phyloP scores from a whole-genome alignment of 108 stramenopile genomes.

The Licmophora abbreviata region DNA sequence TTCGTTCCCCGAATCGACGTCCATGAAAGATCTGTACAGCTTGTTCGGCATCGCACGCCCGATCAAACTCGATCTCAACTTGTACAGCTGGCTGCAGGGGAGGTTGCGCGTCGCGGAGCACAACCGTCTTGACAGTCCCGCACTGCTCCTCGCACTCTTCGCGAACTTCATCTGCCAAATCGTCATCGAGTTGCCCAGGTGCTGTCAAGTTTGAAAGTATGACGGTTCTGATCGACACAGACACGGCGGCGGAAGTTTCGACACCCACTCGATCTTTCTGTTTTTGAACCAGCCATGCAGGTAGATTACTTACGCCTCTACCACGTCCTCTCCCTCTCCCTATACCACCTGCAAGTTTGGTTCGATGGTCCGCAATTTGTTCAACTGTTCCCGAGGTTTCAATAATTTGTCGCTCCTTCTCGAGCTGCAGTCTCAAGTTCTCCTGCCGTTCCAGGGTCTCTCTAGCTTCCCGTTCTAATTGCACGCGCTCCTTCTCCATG shows the following conservation, averaged over 20 bases:
- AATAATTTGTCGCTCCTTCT: constrained; percentile 41
- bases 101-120: constrained; percentile 6
- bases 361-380: constrained; percentile 16
- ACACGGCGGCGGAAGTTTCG: background rate
- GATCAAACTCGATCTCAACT: constrained; percentile 12
- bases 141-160: constrained; percentile 17
- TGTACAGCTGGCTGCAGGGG: constrained; percentile 11
- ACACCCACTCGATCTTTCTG: constrained; percentile 31
- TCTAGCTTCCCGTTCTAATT: constrained; percentile 38
- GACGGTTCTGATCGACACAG: background rate
- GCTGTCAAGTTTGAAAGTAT: constrained; percentile 13
- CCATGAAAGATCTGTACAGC: constrained; percentile 16
- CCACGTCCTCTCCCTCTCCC: constrained; percentile 65
- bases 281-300: constrained; percentile 78
- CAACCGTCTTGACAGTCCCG: constrained; percentile 10
- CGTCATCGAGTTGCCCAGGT: constrained; percentile 17
- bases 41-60: constrained; percentile 3
- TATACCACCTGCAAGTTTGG: constrained; percentile 1
- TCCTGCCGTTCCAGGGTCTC: constrained; percentile 53
- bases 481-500: constrained; percentile 24
- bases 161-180: constrained; percentile 9
- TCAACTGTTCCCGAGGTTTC: background rate
- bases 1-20: constrained; percentile 14
- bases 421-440: constrained; percentile 35
- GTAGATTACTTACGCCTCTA: constrained; percentile 58